phyloP scores from a whole-genome alignment of 2,329 filamentous ascomycete species.

The Calonectria hongkongensis region DNA sequence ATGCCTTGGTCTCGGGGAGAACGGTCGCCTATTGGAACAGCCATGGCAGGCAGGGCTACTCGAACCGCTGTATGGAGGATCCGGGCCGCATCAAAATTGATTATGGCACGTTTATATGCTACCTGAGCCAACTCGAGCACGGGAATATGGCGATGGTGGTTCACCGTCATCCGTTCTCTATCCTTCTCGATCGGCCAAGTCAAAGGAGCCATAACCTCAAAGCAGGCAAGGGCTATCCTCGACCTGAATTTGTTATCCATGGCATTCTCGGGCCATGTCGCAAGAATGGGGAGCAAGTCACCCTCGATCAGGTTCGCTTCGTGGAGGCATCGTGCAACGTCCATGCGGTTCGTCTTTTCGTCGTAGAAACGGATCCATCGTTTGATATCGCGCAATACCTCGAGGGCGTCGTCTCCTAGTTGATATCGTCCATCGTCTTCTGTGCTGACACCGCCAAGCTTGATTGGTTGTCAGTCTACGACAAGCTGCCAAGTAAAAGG shows the following conservation, averaged over 20 bases:
- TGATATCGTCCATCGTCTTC: slow-evolving; percentile 89
- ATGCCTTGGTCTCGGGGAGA: slow-evolving; percentile 90
- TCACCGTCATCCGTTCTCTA: slow-evolving; percentile 87
- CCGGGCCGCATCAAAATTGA: slow-evolving; percentile 86
- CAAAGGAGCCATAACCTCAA: slow-evolving; percentile 92
- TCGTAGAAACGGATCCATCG: slow-evolving; percentile 97
- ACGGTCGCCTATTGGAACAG: slow-evolving; percentile 83
- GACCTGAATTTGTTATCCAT: slow-evolving; percentile 84
- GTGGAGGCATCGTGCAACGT: slow-evolving; percentile 93
- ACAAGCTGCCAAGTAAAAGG: not conserved
- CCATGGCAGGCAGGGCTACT: slow-evolving; percentile 90
- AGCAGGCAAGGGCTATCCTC: slow-evolving; percentile 87
- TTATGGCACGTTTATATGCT: slow-evolving; percentile 89
- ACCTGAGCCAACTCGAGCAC: slow-evolving; percentile 92
- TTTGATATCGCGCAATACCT: slow-evolving; percentile 93
- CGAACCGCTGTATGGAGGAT: slow-evolving; percentile 89
- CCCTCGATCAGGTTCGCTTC: slow-evolving; percentile 94
- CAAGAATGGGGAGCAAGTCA: slow-evolving; percentile 92
- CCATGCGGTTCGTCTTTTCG: slow-evolving; percentile 93
- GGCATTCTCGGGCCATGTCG: slow-evolving; percentile 84
- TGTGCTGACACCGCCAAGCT: slow-evolving; percentile 90
- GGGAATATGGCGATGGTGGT: slow-evolving; percentile 93
- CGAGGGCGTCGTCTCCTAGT: slow-evolving; percentile 93
- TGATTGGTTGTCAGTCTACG: slow-evolving; percentile 42
- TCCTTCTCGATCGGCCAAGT: slow-evolving; percentile 95